These are phyloP conservation scores for Sclerospora graminicola DNA, from an alignment of 352 stramenopile genomes.

Conservation along the genomic window DNA sequence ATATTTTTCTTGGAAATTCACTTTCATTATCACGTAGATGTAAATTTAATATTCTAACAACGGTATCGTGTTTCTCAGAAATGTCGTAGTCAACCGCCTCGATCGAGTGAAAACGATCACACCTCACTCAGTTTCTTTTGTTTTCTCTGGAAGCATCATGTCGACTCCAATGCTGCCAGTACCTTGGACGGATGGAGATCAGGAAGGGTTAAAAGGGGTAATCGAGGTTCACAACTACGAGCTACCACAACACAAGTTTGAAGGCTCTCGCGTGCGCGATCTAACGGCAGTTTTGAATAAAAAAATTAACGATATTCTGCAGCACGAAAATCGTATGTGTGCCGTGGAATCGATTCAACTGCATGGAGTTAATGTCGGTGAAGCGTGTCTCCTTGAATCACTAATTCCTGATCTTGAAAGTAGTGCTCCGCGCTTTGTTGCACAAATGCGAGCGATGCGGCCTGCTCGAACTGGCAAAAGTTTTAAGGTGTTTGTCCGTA, in stretches of 20 bases:
- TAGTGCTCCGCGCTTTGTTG: slow-evolving; percentile 5
- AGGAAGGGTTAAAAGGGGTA: background rate
- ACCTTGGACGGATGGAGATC: background rate
- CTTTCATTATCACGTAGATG: too few relatives aligned
- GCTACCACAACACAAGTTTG: background rate
- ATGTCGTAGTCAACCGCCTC: too few relatives aligned
- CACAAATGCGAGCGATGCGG: background rate
- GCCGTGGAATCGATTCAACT: background rate
- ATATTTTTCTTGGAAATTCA: too few relatives aligned
- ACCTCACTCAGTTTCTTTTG: too few relatives aligned
- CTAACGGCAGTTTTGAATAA: background rate
- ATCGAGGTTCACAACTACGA: background rate
- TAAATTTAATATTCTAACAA: too few relatives aligned
- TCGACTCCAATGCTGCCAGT: background rate
- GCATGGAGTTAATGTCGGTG: background rate
- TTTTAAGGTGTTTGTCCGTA: slow-evolving; percentile 2
- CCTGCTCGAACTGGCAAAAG: too few relatives aligned
- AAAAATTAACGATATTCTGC: background rate
- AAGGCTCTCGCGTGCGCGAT: background rate
- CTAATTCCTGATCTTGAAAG: background rate
- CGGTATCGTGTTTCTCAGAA: too few relatives aligned
- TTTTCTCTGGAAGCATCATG: too few relatives aligned
- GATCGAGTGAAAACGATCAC: too few relatives aligned
- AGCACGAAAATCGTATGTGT: background rate
- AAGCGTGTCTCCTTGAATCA: background rate